These are phyloP conservation scores for Salix arbutifolia DNA, from an alignment of 345 rosid species.

Conservation along the genomic window DNA sequence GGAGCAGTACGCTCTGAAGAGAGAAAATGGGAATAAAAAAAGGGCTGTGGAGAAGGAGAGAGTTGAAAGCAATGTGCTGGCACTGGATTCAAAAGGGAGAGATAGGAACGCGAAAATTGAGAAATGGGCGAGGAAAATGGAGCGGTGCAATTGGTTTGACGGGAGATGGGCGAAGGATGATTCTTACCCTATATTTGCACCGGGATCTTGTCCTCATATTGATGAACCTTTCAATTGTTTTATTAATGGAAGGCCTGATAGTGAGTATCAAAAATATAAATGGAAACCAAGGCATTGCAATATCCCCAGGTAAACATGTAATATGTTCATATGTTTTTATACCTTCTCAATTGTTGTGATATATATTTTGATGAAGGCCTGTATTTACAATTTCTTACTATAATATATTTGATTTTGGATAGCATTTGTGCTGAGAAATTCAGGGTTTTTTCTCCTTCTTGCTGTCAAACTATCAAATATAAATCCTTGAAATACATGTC, in stretches of 20 bases:
- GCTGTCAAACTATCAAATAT: not conserved
- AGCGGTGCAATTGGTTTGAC: constrained; percentile 35
- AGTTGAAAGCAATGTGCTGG: not conserved
- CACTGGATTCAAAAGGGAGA: not conserved
- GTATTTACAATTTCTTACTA: not conserved
- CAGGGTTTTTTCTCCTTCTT: not conserved
- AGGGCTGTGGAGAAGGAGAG: not conserved
- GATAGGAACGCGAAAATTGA: not conserved
- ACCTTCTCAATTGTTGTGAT: not conserved
- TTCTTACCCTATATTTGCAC: constrained; percentile 33
- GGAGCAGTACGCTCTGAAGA: not conserved
- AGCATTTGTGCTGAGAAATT: not conserved
- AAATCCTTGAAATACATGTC: not conserved
- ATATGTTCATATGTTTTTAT: not conserved
- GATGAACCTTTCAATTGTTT: constrained; percentile 45
- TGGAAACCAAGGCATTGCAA: constrained; percentile 45
- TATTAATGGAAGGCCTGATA: constrained; percentile 41
- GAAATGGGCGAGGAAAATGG: constrained; percentile 18
- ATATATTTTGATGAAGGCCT: not conserved
- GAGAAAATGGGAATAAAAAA: not conserved
- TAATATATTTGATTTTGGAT: not conserved
- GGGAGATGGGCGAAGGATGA: constrained; percentile 47
- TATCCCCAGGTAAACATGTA: constrained; percentile 33
- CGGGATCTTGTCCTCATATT: constrained; percentile 43
- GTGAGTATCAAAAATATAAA: constrained; percentile 30